Percentiles rank a stretch among this genome's conserved stretches.
Evolutionary conservation across 257 asterid genomes (phyloP).

Genomic region (Solanum tarapatanum): DNA sequence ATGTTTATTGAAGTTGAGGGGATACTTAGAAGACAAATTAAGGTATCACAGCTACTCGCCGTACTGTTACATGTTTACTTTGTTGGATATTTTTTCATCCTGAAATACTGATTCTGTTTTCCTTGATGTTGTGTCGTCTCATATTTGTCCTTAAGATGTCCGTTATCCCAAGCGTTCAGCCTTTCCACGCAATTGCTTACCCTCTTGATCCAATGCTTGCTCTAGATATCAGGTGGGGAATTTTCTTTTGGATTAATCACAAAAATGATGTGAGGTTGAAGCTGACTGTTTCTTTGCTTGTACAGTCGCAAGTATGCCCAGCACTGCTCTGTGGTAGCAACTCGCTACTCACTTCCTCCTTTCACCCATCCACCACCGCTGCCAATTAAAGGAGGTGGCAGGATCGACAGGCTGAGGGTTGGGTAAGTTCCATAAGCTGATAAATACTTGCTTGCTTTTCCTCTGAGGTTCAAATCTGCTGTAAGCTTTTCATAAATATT

Average conservation of each 20-base stretch:
- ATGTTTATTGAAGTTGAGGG: conserved; percentile 91
- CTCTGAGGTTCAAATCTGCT: neutral
- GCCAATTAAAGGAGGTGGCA: conserved; percentile 53
- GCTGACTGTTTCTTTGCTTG: neutral
- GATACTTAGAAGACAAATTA: conserved; percentile 84
- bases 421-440: conserved; percentile 45
- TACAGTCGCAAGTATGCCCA: conserved; percentile 90
- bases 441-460: neutral
- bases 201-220: conserved; percentile 97
- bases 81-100: neutral
- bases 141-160: conserved; percentile 41
- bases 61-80: neutral
- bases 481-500: neutral
- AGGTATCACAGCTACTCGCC: conserved; percentile 33
- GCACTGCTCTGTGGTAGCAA: conserved; percentile 87
- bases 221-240: conserved; percentile 72
- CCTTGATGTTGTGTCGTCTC: neutral
- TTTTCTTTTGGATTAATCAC: neutral
- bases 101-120: neutral
- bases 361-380: conserved; percentile 74
- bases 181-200: conserved; percentile 98
- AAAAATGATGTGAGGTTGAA: neutral
- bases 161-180: conserved; percentile 96
- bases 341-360: conserved; percentile 84
- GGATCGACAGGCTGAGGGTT: conserved; percentile 62